Evolutionary conservation across 495 filamentous ascomycete species (phyloP), one percentile per base, ranked within the genome.

Genomic region (Lasiosphaeria miniovina): DNA sequence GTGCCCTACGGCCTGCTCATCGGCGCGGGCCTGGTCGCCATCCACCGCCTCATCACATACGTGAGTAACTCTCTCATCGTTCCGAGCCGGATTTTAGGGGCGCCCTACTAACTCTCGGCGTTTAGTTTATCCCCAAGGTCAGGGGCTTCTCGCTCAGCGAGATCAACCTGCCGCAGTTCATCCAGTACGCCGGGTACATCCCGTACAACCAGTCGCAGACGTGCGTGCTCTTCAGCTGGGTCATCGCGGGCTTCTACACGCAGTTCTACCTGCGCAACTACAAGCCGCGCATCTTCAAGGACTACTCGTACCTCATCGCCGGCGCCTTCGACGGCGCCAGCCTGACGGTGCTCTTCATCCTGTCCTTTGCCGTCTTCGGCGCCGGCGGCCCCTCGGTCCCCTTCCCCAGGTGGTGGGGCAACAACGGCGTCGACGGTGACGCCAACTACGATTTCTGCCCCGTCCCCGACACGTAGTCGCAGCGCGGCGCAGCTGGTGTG

Each of bases 341-440:
- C 49, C 72, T 78, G 49, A 69, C 74, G 6, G 68, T 82, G 0
- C 69, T 85, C 0, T 86, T 86, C 58, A 77, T 86, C 36, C 71
- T 86, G 4, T 80, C 80, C 0, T 86, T 86, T 66, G 82, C 84
- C 1, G 80, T 86, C 0, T 79, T 83, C 36, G 84, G 84, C 0
- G 84, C 71, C 12, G 70, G 71, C 31, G 75, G 75, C 8, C 64
- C 56, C 1, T 52, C 73, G 15, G 49, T 62, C 14, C 68, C 69
- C 4, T 78, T 78, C 54, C 75, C 75, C 1, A 62, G 61, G 6
- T 84, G 80, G 80, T 83, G 80, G 79, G 82, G 82, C 10, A 84
- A 84, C 36, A 71, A 74, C 46, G 55, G 59, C 6, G 65, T 70
- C 33, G 72, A 24, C 0, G 70, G 38, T 41, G 7, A 41, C 24